Base-by-base conservation (phyloP, 352 stramenopile genomes). In the Globisporangium recalcitrans region DNA sequence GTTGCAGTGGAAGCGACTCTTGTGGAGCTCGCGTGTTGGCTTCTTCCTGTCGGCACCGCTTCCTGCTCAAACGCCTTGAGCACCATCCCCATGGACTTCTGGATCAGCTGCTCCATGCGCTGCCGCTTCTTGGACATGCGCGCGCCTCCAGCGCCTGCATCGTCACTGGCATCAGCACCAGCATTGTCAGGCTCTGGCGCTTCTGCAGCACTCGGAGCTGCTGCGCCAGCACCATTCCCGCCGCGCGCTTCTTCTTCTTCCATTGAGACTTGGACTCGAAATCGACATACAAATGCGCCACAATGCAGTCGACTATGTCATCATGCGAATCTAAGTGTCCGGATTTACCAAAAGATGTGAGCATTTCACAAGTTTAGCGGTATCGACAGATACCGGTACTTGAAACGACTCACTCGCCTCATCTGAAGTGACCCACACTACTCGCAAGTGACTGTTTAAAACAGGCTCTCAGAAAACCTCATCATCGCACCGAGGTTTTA, bases 71-170 rank as follows among this genome's bases (percentile, higher is more conserved):
- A 60, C 27, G 27, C 24, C 10, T 36, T 49, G 13, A 10, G 76
- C 11, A 38, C 72, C 47, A 90, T 69, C 9, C 51, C 63, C 48
- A 75, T 68, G 10, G 77, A 78, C 51, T 77, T 77, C 54, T 76
- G 46, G 36, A 88, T 87, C 16, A 88, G 66, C 58, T 58, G 62
- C 57, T 85, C 74, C 49, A 91, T 85, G 31, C 75, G 79, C 65
- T 78, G 71, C 11, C 70, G 64, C 66, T 88, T 89, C 6, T 59
- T 86, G 14, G 21, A 58, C 59, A 21, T 60, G 34, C 57, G 27
- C 14, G n/a, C 29, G 1, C 44, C 62, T 2, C 4, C 16, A 7
- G 1, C 40, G 2, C 11, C 22, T 10, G 22, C 6, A 11, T 1
- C 27, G 8, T 3, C 13, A 7, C 1, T 10, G 26, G 36, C 34